phyloP scores from a whole-genome alignment of 441 rosid species.

The Raphanus hybrid region DNA sequence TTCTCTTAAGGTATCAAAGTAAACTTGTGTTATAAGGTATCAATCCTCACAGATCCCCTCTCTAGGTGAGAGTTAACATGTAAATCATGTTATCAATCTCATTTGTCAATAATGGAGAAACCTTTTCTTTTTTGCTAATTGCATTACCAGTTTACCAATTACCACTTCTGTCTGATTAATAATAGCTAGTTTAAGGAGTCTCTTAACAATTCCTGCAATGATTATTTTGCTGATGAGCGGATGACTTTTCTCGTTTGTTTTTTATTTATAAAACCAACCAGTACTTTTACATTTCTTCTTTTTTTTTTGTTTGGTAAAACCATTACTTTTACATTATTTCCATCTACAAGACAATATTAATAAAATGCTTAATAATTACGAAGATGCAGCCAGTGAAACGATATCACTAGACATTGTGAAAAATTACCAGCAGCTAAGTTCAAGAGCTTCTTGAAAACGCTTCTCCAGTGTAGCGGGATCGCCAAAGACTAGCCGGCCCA shows the following conservation, averaged over 20 bases:
- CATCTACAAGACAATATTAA: neutral
- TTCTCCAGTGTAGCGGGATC: slow-evolving; percentile 43
- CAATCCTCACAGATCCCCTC: no score
- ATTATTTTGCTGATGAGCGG: neutral
- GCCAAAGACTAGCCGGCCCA: slow-evolving; percentile 13
- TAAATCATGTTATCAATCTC: neutral
- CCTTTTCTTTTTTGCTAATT: neutral
- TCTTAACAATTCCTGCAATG: neutral
- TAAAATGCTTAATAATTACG: neutral
- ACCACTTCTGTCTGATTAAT: neutral
- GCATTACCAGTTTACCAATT: neutral
- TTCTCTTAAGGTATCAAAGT: no score
- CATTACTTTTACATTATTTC: neutral
- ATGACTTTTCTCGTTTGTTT: neutral
- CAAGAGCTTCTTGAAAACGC: slow-evolving; percentile 49
- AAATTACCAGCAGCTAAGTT: slow-evolving; percentile 46
- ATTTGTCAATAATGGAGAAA: neutral
- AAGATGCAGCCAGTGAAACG: neutral
- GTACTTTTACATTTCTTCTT: slow-evolving; percentile 5
- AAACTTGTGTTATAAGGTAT: no score
- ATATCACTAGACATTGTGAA: neutral
- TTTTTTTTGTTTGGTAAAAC: no score
- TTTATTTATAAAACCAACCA: neutral
- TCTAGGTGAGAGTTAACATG: neutral
- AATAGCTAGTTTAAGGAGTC: slow-evolving; percentile 3